Base-by-base conservation (phyloP, 1,139 yeast species). In the Protomyces lactucae-debilis region DNA sequence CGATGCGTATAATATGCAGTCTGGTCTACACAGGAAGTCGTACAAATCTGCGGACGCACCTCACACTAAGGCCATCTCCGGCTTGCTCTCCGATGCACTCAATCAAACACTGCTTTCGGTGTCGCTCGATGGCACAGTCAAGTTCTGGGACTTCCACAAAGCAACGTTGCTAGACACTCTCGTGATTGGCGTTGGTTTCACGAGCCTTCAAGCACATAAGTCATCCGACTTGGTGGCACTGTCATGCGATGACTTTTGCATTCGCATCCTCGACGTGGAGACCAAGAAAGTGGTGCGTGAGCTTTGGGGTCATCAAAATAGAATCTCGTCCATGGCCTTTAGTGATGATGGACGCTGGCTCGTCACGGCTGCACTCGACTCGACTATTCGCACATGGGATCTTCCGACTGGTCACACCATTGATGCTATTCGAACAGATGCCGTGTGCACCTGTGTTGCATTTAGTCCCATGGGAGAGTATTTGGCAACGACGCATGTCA, bases 341-440 rank as follows among this genome's bases (percentile, higher is more conserved):
- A 86, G 96, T 6, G 96, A 97, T 3, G 95, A 92, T 74, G 98
- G 97, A 48, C 84, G 98, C 75, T 95, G 98, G 98, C 78, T 95
- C 53, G 86, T 95, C 12, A 85, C 95, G 28, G 85, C 90, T 0
- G 83, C 91, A 0, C 79, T 92, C 67, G 99, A 95, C 74, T 81
- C 90, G 1, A 92, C 99, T 0, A 80, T 95, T 64, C 82, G 99
- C 72, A 91, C 97, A 0, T 95, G 99, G 99, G 99, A 95, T 74
- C 81, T 95, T 67, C 98, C 99, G 40, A 88, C 97, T 2, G 99
- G 99, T 60, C 91, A 93, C 0, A 92, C 98, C 75, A 91, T 95
- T 67, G 99, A 95, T 76, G 98, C 97, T 68, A 86, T 93, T 16
- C 78, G 80, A 63, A 81, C 93, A 48, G 86, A 88, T 1, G 83